These are phyloP conservation scores for Ophiostoma angusticollis DNA, from an alignment of 2,329 filamentous ascomycete species.

Conservation along the genomic window DNA sequence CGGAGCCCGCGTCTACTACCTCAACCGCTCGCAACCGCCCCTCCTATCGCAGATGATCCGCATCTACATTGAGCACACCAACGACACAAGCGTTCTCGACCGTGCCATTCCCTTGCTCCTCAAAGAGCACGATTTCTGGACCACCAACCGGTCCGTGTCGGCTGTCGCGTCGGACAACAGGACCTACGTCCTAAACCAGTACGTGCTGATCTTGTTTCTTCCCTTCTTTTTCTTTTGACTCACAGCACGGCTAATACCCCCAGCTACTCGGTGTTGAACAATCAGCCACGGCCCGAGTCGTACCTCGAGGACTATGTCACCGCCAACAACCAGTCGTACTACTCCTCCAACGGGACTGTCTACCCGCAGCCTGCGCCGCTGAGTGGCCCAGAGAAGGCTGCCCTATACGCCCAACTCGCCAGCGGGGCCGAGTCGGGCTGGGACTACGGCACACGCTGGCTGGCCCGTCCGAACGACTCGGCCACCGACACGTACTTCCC, in stretches of 20 bases:
- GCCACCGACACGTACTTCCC: constrained; percentile 50
- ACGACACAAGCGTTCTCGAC: constrained; percentile 47
- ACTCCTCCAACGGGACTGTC: constrained; percentile 42
- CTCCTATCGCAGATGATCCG: constrained; percentile 54
- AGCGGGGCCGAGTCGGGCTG: constrained; percentile 53
- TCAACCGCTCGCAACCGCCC: constrained; percentile 56
- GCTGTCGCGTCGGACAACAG: constrained; percentile 30
- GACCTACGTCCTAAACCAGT: constrained; percentile 45
- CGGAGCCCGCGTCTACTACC: constrained; percentile 50
- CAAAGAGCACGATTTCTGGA: constrained; percentile 52
- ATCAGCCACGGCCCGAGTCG: constrained; percentile 53
- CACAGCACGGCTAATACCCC: neutral
- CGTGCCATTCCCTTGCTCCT: constrained; percentile 49
- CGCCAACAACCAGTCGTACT: constrained; percentile 53
- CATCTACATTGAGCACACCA: constrained; percentile 50
- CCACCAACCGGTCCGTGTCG: constrained; percentile 44
- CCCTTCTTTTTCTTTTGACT: neutral
- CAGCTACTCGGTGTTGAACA: constrained; percentile 49
- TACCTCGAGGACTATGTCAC: constrained; percentile 53
- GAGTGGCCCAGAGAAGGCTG: constrained; percentile 36
- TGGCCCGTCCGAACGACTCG: constrained; percentile 44
- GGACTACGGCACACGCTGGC: constrained; percentile 50
- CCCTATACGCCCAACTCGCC: constrained; percentile 49
- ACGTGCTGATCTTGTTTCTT: constrained; percentile 13
- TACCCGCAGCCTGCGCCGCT: constrained; percentile 40